phyloP scores from a whole-genome alignment of 768 basidiomycete genomes.

The Tulasnella sp. region DNA sequence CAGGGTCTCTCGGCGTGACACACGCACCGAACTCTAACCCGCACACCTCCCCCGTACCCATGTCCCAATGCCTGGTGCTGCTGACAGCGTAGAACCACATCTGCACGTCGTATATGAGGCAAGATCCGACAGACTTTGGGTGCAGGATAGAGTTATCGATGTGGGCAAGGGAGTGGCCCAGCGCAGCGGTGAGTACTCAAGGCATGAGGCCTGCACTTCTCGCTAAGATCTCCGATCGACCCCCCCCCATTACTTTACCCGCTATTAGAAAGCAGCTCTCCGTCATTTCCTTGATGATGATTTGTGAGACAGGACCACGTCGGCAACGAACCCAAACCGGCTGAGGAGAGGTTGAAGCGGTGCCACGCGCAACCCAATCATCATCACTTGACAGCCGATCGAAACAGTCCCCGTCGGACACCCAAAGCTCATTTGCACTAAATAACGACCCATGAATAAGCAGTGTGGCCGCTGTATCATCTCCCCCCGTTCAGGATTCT shows the following conservation, averaged over 20 bases:
- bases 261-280: neutral
- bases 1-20: conserved; percentile 1
- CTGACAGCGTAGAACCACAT: neutral
- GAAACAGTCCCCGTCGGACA: neutral
- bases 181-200: neutral
- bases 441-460: neutral
- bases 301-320: neutral
- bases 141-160: neutral
- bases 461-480: neutral
- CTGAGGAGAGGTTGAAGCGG: neutral
- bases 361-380: neutral
- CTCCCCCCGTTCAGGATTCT: neutral
- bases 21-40: conserved; percentile 2
- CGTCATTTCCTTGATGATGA: neutral
- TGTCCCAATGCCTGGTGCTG: neutral
- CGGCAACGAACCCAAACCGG: neutral
- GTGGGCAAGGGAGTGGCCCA: neutral
- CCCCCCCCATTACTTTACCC: neutral
- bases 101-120: neutral
- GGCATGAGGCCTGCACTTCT: neutral
- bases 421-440: neutral
- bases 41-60: neutral
- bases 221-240: neutral
- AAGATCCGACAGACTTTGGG: neutral
- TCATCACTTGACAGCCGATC: neutral